These are phyloP conservation scores for Mycena galericulata DNA, from an alignment of 768 basidiomycete genomes.

Conservation along the genomic window DNA sequence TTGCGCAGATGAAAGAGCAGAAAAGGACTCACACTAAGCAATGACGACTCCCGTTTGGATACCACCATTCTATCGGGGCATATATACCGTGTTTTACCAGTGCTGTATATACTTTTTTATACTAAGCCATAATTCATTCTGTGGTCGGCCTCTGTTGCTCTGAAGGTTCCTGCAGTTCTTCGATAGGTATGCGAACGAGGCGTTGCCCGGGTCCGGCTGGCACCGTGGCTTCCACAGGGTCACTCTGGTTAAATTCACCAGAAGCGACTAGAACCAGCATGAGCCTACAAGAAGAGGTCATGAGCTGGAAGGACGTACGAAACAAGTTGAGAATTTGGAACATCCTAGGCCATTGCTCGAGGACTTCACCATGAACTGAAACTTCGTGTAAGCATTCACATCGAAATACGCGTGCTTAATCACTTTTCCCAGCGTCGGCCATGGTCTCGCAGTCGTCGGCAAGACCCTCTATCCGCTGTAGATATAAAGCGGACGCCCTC, in stretches of 20 bases:
- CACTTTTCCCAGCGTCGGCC: constrained; percentile 82
- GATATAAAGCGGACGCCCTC: constrained; percentile 69
- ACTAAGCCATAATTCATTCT: not conserved
- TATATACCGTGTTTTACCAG: constrained; percentile 15
- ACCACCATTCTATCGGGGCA: constrained; percentile 10
- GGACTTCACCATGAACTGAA: constrained; percentile 79
- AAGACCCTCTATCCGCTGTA: constrained; percentile 75
- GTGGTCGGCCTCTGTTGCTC: constrained; percentile 18
- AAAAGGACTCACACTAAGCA: constrained; percentile 62
- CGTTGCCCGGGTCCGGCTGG: constrained; percentile 61
- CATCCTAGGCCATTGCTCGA: constrained; percentile 88
- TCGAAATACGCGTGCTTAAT: not conserved
- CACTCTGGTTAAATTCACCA: constrained; percentile 48
- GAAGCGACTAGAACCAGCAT: constrained; percentile 57
- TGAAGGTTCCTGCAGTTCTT: constrained; percentile 56
- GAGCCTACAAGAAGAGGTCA: not conserved
- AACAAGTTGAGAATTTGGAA: constrained; percentile 80
- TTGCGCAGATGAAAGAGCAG: constrained; percentile 84
- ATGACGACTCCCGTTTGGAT: not conserved
- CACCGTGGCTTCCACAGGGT: constrained; percentile 17
- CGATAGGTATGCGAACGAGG: constrained; percentile 80
- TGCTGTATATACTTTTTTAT: constrained; percentile 24
- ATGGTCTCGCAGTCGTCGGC: constrained; percentile 81
- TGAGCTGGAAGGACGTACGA: constrained; percentile 55
- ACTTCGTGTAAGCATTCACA: constrained; percentile 8